Percentiles rank a stretch among this genome's conserved stretches.
Evolutionary conservation across 768 basidiomycete species (phyloP).

Genomic region (Hericium coralloides): DNA sequence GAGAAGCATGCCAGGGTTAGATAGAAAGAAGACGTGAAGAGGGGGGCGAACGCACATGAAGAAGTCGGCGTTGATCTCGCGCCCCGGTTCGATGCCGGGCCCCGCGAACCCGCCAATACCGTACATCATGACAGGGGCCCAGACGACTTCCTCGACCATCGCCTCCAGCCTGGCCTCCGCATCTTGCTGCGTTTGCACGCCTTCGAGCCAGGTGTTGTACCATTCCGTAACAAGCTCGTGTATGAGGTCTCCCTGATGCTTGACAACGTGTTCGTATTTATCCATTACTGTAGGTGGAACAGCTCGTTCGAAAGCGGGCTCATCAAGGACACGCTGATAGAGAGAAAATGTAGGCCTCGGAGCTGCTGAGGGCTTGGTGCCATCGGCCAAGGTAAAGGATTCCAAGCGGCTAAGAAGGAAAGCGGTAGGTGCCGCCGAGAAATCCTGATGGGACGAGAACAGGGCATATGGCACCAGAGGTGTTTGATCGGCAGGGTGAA

Average conservation of each 20-base stretch:
- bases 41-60: conserved; percentile 36
- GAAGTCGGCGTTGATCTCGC: conserved; percentile 49
- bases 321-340: conserved; percentile 44
- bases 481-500: conserved; percentile 31
- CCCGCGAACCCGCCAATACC: conserved; percentile 44
- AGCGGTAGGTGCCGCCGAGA: background rate
- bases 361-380: conserved; percentile 24
- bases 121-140: conserved; percentile 45
- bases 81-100: conserved; percentile 13
- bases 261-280: conserved; percentile 9
- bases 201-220: conserved; percentile 11
- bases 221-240: conserved; percentile 14
- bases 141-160: conserved; percentile 57
- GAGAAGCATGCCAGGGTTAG: no score
- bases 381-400: conserved; percentile 13
- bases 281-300: background rate
- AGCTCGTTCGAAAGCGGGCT: conserved; percentile 20
- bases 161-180: conserved; percentile 28
- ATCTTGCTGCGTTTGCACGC: conserved; percentile 4
- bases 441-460: conserved; percentile 10
- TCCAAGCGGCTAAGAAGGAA: conserved; percentile 14
- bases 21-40: no score
- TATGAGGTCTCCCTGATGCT: conserved; percentile 9
- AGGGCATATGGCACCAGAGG: conserved; percentile 24
- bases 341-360: conserved; percentile 33